Evolutionary conservation across 768 basidiomycete genomes (phyloP), one percentile per base, ranked within the genome.

Genomic region (Hericium rajendrae): DNA sequence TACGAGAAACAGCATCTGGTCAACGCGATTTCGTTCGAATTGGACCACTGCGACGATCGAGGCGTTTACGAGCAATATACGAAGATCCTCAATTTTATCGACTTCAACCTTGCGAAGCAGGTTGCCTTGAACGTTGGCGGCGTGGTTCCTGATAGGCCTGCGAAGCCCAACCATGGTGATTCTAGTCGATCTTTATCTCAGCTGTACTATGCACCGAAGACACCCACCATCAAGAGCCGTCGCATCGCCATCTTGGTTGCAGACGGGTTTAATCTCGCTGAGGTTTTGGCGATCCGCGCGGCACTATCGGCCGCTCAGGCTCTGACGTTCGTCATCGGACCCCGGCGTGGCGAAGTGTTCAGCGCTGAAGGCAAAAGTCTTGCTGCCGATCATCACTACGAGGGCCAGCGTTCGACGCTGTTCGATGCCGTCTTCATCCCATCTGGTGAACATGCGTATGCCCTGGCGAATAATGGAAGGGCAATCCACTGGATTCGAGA

Each of bases 401-500:
- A 91, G 66, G 81, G 84, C 1, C 87, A 85, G 65, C 78, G 92
- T 51, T 90, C 88, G 38, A 94, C 90, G 0, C 65, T 87, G 68
- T 95, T 90, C 65, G 93, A 94, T 67, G 88, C 89, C 0, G 60
- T 94, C 60, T 78, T 88, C 63, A 81, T 94, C 63, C 83, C 90
- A 11, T 85, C 85, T 18, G 91, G 91, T 2, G 72, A 72, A 9
- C 72, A 75, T 38, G 83, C 85, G 66, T 77, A 74, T n/a, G 78
- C 81, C 66, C 75, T 92, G 38, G 66, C 73, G 8, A 74, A 75
- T 62, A 80, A 78, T 51, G 93, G 91, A 4, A 79, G 91, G 18
- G 77, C 77, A 8, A 71, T 91, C n/a, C 89, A 94, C 67, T 91
- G 86, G 77, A 79, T 88, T 3, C 79, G 88, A 48, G 91, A 94